Evolutionary conservation across 257 asterid genomes (phyloP).

Genomic region (Nicotiana sylvestris): DNA sequence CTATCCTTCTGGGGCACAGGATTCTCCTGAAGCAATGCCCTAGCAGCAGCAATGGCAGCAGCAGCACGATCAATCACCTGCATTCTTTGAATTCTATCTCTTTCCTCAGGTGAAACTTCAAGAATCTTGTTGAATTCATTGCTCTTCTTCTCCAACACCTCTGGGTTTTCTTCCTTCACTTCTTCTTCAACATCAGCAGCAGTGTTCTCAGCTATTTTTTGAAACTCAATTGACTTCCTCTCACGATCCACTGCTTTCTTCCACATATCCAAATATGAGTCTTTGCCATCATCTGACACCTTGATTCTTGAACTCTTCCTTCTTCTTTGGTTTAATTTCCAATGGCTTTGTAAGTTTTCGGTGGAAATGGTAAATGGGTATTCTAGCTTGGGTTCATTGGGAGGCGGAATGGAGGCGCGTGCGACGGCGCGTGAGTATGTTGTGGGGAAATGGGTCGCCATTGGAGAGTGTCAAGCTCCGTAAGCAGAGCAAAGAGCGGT

Average conservation of each 20-base stretch:
- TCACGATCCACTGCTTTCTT: conserved; percentile 71
- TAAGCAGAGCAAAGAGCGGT: conserved; percentile 7
- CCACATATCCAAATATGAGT: conserved; percentile 93
- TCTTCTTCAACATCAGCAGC: conserved; percentile 11
- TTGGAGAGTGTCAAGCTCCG: not conserved
- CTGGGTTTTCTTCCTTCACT: conserved; percentile 27
- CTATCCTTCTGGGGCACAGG: conserved; percentile 22
- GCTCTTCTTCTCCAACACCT: conserved; percentile 51
- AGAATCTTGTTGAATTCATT: conserved; percentile 70
- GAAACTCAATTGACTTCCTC: conserved; percentile 51
- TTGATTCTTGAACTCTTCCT: conserved; percentile 30
- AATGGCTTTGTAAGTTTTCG: conserved; percentile 6
- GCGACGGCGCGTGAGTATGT: conserved; percentile 26
- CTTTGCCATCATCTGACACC: conserved; percentile 41
- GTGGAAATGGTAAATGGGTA: conserved; percentile 25
- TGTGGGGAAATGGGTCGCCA: conserved; percentile 55
- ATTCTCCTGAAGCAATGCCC: conserved; percentile 62
- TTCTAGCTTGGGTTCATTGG: conserved; percentile 17
- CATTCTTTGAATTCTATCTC: conserved; percentile 77
- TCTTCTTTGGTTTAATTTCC: conserved; percentile 14
- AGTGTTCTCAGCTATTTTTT: conserved; percentile 39
- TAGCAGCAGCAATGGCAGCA: conserved; percentile 91
- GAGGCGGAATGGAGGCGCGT: conserved; percentile 46
- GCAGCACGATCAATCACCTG: conserved; percentile 98
- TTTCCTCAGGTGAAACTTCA: conserved; percentile 59